A percentile compares a stretch with the other conserved stretches of the same genome.
These are phyloP conservation scores for Dactylonectria estremocensis DNA, from an alignment of 2,329 filamentous ascomycete species.

Conservation along the genomic window DNA sequence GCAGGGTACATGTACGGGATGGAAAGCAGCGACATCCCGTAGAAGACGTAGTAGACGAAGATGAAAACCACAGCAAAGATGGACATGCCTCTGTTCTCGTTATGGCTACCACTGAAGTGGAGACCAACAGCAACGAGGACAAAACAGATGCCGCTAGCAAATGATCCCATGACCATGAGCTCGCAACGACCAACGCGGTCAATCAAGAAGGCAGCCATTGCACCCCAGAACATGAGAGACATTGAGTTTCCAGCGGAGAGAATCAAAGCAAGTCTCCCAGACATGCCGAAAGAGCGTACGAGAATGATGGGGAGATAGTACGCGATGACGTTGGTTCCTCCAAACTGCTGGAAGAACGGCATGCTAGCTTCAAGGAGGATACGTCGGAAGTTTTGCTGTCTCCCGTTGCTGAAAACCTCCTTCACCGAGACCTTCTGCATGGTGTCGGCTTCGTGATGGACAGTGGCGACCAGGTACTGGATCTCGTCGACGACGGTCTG, in stretches of 20 bases:
- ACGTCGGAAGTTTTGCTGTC: slow-evolving; percentile 33
- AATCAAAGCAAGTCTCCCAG: not conserved
- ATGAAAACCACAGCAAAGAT: slow-evolving; percentile 41
- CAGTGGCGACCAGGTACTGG: slow-evolving; percentile 21
- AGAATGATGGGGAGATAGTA: slow-evolving; percentile 23
- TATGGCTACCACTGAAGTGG: not conserved
- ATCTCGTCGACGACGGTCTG: slow-evolving; percentile 25
- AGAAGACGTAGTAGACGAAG: slow-evolving; percentile 51
- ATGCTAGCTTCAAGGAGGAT: slow-evolving; percentile 60
- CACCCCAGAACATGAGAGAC: slow-evolving; percentile 15
- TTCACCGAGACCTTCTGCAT: slow-evolving; percentile 16
- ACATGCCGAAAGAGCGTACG: not conserved
- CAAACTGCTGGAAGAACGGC: slow-evolving; percentile 46
- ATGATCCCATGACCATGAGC: not conserved
- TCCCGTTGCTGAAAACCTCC: slow-evolving; percentile 23
- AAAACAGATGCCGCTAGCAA: not conserved
- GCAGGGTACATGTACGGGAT: slow-evolving; percentile 49
- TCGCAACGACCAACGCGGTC: not conserved
- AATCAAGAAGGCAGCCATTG: slow-evolving; percentile 1
- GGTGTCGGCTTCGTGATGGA: slow-evolving; percentile 27
- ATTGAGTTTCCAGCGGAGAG: slow-evolving; percentile 12
- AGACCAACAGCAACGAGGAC: not conserved
- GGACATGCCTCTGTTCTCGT: not conserved
- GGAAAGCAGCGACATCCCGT: slow-evolving; percentile 44
- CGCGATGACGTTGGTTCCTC: slow-evolving; percentile 41